These are phyloP conservation scores for Cercospora sp. DNA, from an alignment of 2,329 filamentous ascomycete species.

Conservation along the genomic window DNA sequence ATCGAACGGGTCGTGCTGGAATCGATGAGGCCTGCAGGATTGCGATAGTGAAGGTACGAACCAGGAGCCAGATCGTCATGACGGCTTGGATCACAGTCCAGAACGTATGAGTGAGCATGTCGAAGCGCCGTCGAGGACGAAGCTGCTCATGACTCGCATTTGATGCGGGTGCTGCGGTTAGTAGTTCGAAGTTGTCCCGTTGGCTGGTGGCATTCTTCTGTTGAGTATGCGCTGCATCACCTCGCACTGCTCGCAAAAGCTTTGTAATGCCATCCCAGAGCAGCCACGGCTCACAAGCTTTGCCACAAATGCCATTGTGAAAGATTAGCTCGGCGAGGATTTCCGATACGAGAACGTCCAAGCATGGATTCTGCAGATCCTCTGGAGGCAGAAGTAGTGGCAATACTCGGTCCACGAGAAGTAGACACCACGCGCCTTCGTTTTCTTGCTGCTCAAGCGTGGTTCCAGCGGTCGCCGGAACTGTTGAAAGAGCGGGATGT, in stretches of 20 bases:
- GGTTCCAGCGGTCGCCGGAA: slow-evolving; percentile 55
- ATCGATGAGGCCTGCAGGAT: slow-evolving; percentile 68
- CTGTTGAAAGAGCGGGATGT: slow-evolving; percentile 75
- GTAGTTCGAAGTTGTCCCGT: slow-evolving; percentile 59
- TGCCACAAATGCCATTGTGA: slow-evolving; percentile 76
- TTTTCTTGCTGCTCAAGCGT: slow-evolving; percentile 66
- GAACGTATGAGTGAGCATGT: slow-evolving; percentile 22
- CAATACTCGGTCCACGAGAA: slow-evolving; percentile 80
- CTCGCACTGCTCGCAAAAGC: slow-evolving; percentile 51
- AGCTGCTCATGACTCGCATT: slow-evolving; percentile 4
- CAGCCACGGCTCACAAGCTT: slow-evolving; percentile 82
- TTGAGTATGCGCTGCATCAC: slow-evolving; percentile 25
- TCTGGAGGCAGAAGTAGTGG: slow-evolving; percentile 87
- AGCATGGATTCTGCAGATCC: slow-evolving; percentile 82
- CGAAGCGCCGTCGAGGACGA: slow-evolving; percentile 23
- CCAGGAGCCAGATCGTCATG: slow-evolving; percentile 47
- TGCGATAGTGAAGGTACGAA: slow-evolving; percentile 66
- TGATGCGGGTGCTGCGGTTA: slow-evolving; percentile 43
- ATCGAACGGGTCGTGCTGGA: slow-evolving; percentile 52
- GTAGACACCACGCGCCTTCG: slow-evolving; percentile 80
- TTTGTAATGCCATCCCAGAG: slow-evolving; percentile 83
- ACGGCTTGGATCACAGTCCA: slow-evolving; percentile 25
- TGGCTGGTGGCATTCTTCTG: slow-evolving; percentile 31
- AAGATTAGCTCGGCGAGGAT: slow-evolving; percentile 89
- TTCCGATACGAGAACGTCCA: slow-evolving; percentile 80